phyloP scores from a whole-genome alignment of 225 moss, liverwort and hornwort species.

The Polytrichum commune region DNA sequence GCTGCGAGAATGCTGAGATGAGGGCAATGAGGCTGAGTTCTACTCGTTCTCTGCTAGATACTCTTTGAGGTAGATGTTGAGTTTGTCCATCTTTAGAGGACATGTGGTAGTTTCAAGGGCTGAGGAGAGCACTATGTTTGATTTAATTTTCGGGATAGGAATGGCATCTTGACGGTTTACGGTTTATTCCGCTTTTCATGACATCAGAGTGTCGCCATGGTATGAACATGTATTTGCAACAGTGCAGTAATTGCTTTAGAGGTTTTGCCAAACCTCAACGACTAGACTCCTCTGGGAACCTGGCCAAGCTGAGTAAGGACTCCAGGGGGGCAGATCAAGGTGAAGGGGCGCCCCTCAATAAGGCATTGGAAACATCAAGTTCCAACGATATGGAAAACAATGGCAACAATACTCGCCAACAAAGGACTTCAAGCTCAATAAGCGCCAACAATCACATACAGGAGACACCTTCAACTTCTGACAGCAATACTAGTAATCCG shows the following conservation, averaged over 20 bases:
- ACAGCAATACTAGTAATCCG: slow-evolving; percentile 30
- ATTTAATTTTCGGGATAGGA: too few species aligned
- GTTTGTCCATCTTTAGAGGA: too few species aligned
- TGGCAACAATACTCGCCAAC: slow-evolving; percentile 47
- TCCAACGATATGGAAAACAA: slow-evolving; percentile 57
- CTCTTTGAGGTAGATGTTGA: too few species aligned
- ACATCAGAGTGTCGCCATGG: not conserved
- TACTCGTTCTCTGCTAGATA: too few species aligned
- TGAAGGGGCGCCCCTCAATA: slow-evolving; percentile 32
- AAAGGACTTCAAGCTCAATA: slow-evolving; percentile 23
- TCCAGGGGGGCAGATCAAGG: slow-evolving; percentile 21
- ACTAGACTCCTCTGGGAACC: slow-evolving; percentile 23
- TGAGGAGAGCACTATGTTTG: too few species aligned
- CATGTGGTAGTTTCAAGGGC: too few species aligned
- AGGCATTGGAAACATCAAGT: slow-evolving; percentile 31
- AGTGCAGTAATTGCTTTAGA: slow-evolving; percentile 52
- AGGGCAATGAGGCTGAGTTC: too few species aligned
- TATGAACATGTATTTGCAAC: slow-evolving; percentile 10
- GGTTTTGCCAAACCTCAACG: slow-evolving; percentile 39
- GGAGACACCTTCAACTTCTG: slow-evolving; percentile 28
- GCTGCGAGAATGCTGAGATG: too few species aligned
- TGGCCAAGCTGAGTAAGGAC: slow-evolving; percentile 9
- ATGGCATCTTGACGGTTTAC: too few species aligned
- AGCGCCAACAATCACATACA: slow-evolving; percentile 26
- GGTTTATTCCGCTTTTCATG: too few species aligned